Evolutionary conservation across 495 filamentous ascomycete genomes (phyloP).

Genomic region (Hyaloscypha finlandica): DNA sequence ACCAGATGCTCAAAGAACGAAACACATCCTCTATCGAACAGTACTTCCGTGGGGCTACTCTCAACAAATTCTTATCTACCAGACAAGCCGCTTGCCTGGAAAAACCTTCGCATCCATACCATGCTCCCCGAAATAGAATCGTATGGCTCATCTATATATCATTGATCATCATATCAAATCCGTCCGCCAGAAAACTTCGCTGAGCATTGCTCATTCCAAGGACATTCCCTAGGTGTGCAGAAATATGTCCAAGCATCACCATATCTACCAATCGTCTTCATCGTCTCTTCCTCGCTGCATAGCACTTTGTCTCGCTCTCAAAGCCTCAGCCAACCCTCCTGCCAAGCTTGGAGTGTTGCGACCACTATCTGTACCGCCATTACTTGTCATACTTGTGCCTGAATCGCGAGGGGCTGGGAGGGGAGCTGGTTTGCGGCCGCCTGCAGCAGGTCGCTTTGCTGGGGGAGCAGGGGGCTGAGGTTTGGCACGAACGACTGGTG

Average conservation of each 20-base stretch:
- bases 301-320: conserved; percentile 57
- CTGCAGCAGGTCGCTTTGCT: conserved; percentile 75
- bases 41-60: background rate
- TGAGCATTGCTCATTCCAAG: background rate
- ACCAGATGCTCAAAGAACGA: no score
- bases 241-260: conserved; percentile 1
- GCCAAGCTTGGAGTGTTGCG: conserved; percentile 73
- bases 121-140: conserved; percentile 3
- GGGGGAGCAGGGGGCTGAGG: conserved; percentile 79
- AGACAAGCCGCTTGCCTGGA: background rate
- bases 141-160: conserved; percentile 11
- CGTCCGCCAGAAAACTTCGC: background rate
- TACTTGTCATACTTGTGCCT: conserved; percentile 69
- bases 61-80: background rate
- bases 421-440: conserved; percentile 65
- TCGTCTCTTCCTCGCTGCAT: conserved; percentile 73
- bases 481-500: conserved; percentile 62
- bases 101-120: background rate
- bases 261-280: conserved; percentile 65
- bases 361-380: conserved; percentile 67
- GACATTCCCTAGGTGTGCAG: background rate
- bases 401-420: conserved; percentile 68
- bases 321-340: conserved; percentile 80
- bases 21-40: no score
- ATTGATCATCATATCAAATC: background rate